Conservation (phyloP, 768 basidiomycete species). For the Phylloporus sp. region DNA sequence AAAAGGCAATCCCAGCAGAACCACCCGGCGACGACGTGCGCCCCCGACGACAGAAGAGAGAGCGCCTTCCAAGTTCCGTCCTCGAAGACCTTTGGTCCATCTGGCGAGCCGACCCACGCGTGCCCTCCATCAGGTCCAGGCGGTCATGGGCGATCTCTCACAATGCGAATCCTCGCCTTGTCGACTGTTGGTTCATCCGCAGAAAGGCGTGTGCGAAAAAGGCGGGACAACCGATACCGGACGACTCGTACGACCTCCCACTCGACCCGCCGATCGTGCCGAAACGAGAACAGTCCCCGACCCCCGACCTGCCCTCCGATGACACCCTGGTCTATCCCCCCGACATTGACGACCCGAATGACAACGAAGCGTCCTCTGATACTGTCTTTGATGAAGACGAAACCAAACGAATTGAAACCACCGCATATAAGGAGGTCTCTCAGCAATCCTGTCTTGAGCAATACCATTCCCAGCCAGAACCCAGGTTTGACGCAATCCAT, state of each 20-base stretch:
- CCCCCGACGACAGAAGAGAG: slow-evolving; percentile 3
- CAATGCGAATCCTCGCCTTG: slow-evolving; percentile 14
- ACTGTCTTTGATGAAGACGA: slow-evolving; percentile 15
- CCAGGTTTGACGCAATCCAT: slow-evolving; percentile 16
- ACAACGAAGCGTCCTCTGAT: slow-evolving; percentile 22
- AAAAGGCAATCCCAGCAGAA: neutral
- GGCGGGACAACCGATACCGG: slow-evolving; percentile 12
- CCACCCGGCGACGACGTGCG: neutral
- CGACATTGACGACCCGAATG: slow-evolving; percentile 1
- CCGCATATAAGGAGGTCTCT: slow-evolving; percentile 16
- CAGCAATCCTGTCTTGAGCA: neutral
- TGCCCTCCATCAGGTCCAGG: slow-evolving; percentile 26
- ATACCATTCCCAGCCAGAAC: neutral
- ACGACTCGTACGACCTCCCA: slow-evolving; percentile 22
- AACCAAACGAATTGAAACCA: neutral
- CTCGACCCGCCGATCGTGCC: slow-evolving; percentile 3
- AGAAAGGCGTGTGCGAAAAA: slow-evolving; percentile 25
- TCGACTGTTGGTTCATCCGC: slow-evolving; percentile 26
- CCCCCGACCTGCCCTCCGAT: slow-evolving; percentile 18
- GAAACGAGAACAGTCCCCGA: slow-evolving; percentile 9
- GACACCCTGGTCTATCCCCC: slow-evolving; percentile 18
- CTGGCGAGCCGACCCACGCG: slow-evolving; percentile 26
- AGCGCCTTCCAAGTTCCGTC: slow-evolving; percentile 9
- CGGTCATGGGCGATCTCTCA: slow-evolving; percentile 25
- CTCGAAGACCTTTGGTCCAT: slow-evolving; percentile 28